Evolutionary conservation across 2,329 filamentous ascomycete genomes (phyloP).

Genomic region (Onygenales sp.): DNA sequence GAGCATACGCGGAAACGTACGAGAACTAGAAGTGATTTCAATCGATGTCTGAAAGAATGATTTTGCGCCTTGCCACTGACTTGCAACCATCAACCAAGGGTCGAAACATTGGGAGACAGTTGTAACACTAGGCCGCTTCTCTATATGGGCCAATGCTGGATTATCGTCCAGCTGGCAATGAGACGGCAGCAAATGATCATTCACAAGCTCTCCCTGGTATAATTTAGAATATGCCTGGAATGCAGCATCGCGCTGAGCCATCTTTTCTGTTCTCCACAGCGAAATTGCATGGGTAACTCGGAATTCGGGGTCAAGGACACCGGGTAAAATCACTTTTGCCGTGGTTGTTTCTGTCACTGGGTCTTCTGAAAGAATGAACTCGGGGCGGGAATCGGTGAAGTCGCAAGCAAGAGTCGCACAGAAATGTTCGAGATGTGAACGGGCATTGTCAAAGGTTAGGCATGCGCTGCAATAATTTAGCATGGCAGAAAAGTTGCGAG

Average conservation of each 20-base stretch:
- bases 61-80: slow-evolving; percentile 15
- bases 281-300: slow-evolving; percentile 43
- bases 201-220: slow-evolving; percentile 61
- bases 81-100: slow-evolving; percentile 29
- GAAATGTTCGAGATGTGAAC: slow-evolving; percentile 72
- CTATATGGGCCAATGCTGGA: slow-evolving; percentile 23
- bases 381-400: slow-evolving; percentile 57
- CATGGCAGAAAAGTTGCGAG: slow-evolving; percentile 5
- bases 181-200: slow-evolving; percentile 64
- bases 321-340: slow-evolving; percentile 62
- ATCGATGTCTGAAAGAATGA: slow-evolving; percentile 14
- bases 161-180: slow-evolving; percentile 26
- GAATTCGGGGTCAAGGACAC: slow-evolving; percentile 54
- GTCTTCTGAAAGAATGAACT: slow-evolving; percentile 51
- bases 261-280: slow-evolving; percentile 61
- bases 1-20: slow-evolving; percentile 7
- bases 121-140: slow-evolving; percentile 20
- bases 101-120: slow-evolving; percentile 23
- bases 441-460: slow-evolving; percentile 63
- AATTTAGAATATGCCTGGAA: slow-evolving; percentile 69
- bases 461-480: slow-evolving; percentile 43
- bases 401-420: slow-evolving; percentile 54
- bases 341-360: slow-evolving; percentile 13
- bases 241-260: slow-evolving; percentile 70
- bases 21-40: slow-evolving; percentile 9